Base-by-base conservation (phyloP, 176 grass and related monocot genomes). In the Echinochloa phyllopogon region DNA sequence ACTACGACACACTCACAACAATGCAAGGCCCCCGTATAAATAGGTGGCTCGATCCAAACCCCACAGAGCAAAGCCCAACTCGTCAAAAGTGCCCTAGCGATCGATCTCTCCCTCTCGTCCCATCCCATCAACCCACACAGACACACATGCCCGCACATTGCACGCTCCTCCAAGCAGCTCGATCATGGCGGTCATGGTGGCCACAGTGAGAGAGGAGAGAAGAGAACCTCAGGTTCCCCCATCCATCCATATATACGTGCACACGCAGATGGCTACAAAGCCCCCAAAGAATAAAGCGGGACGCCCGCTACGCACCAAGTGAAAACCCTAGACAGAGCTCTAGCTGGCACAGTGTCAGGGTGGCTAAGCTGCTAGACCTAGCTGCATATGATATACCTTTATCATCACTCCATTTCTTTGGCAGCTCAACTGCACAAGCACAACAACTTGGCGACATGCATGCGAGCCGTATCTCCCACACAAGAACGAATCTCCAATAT, bases 291-390 rank as follows among this genome's bases (percentile, higher is more conserved):
- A 82, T 75, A 92, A 88, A 92, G 56, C 10, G 59, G 44, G 53
- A 73, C 11, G 53, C 67, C 50, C 82, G 82, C 88, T 91, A 93
- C 18, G 82, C 72, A 74, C 88, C 92, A 88, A 91, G n/a, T 51
- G 89, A 69, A 85, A 91, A 87, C 89, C 92, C 84, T 91, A 91
- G 82, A 67, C 72, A 83, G 20, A 11, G 24, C 66, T 50, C 18
- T 87, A 90, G 91, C 81, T 87, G 87, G 84, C 84, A 90, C 88
- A 70, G 88, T 82, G 85, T 90, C 88, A 93, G 91, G 85, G 40
- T 37, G n/a, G 2, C 53, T 57, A 56, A 40, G n/a, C 42, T 75
- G 40, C 42, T 72, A 41, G 3, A 14, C 16, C 18, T 16, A 3
- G 2, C 16, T 8, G 12, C 57, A 33, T 33, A 33, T 2, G 2